These are phyloP conservation scores for Penicillium sclerotigenum DNA, from an alignment of 2,329 filamentous ascomycete genomes.

Conservation along the genomic window DNA sequence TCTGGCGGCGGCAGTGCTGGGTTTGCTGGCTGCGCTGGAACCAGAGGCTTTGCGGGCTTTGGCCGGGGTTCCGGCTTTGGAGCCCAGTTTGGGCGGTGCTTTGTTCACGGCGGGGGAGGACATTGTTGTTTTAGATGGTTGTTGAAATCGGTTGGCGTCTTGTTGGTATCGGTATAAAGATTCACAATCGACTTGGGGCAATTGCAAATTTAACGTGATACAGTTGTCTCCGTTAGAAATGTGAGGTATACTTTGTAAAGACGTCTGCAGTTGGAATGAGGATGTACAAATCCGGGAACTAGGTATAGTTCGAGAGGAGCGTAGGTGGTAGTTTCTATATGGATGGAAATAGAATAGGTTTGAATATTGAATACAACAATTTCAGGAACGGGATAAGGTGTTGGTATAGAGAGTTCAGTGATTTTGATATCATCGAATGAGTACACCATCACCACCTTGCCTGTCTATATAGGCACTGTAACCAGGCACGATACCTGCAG, in stretches of 20 bases:
- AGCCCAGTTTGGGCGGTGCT: conserved; percentile 23
- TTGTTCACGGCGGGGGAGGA: conserved; percentile 20
- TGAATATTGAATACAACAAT: neutral
- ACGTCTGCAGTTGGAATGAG: neutral
- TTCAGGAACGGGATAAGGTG: neutral
- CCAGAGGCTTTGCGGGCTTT: conserved; percentile 23
- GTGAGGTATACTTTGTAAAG: conserved; percentile 5
- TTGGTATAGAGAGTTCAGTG: neutral
- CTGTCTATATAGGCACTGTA: conserved; percentile 10
- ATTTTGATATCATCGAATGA: conserved; percentile 18
- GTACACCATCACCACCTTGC: neutral
- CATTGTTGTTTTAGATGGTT: conserved; percentile 10
- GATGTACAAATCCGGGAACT: neutral
- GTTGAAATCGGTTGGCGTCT: neutral
- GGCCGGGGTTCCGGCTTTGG: conserved; percentile 20
- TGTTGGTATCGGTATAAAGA: neutral
- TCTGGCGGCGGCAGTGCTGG: conserved; percentile 5
- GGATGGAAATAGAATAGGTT: neutral
- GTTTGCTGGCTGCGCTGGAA: conserved; percentile 23
- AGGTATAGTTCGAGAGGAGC: conserved; percentile 6
- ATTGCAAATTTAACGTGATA: neutral
- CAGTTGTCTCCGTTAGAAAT: neutral
- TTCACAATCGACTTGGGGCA: neutral
- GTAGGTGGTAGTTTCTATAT: conserved; percentile 3
- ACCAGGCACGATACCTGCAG: conserved; percentile 9